These are phyloP conservation scores for Cyclotella choctawhatcheeana DNA, from an alignment of 108 stramenopile genomes.

Conservation along the genomic window DNA sequence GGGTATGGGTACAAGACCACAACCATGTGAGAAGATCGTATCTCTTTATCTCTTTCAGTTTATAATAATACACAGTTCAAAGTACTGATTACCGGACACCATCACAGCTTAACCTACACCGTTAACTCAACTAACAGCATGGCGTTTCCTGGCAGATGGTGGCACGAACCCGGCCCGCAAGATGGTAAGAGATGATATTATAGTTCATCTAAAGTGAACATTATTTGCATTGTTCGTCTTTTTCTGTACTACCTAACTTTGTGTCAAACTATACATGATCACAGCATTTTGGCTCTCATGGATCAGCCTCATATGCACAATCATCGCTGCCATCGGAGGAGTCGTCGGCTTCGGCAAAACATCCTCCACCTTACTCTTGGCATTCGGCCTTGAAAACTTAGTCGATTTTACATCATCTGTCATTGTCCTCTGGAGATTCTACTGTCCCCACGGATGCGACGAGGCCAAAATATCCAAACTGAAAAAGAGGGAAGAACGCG, in stretches of 20 bases:
- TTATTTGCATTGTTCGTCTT: not conserved
- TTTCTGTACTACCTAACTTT: not conserved
- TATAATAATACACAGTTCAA: no score
- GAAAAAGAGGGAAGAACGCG: constrained; percentile 68
- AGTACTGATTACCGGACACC: no score
- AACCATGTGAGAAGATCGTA: no score
- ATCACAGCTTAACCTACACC: no score
- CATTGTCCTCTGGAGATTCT: constrained; percentile 84
- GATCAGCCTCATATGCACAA: constrained; percentile 58
- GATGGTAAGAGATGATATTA: constrained; percentile 42
- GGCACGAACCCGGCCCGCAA: constrained; percentile 37
- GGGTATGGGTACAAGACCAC: no score
- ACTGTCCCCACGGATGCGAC: constrained; percentile 54
- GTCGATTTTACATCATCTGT: constrained; percentile 72
- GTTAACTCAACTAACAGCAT: not conserved
- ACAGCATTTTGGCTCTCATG: constrained; percentile 56
- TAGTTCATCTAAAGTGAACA: no score
- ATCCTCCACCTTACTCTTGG: constrained; percentile 67
- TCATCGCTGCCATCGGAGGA: constrained; percentile 59
- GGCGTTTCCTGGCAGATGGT: constrained; percentile 48
- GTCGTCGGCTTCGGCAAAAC: constrained; percentile 51
- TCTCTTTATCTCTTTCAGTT: no score
- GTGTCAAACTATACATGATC: not conserved
- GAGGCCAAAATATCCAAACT: constrained; percentile 55
- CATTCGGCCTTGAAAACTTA: constrained; percentile 79